Base-by-base conservation (phyloP, 768 basidiomycete species). In the Austroboletus eburneus region DNA sequence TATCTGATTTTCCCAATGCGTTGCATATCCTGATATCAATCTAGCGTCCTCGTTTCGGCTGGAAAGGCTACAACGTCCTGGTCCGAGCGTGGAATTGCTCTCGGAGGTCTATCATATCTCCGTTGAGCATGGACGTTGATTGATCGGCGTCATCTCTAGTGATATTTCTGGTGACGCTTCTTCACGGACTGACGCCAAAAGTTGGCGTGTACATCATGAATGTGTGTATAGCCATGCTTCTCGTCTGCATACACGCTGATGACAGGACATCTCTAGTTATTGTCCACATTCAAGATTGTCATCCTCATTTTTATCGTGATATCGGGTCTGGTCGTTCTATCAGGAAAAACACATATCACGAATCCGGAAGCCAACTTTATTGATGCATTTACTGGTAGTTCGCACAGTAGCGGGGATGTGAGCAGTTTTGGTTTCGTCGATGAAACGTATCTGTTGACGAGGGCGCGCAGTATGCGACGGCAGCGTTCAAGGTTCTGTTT, bases 281-380 rank as follows among this genome's bases (percentile, higher is more conserved):
- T 82, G 32, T 70, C 76, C 24, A 49, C 77, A 21, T 79, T 81
- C 69, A 82, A 82, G 57, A 73, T 77, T 4, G 43, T 68, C 13
- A 76, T 82, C 39, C 66, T 83, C 0, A 21, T 76, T 16, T 72
- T 81, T 49, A 62, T 85, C 36, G 74, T 80, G 1, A 61, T 82
- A 34, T 74, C 79, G 4, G 80, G 81, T 3, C 76, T 80, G 68
- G 78, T 77, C 20, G 83, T 84, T 8, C 71, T 85, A 10, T 73
- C 75, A 5, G 83, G 81, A 1, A 67, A 72, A 43, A 82, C 80
- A 3, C 69, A 68, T 7, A 72, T 85, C n/a, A 33, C 69, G 34
- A 74, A 84, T 59, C 80, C 83, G 0, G 70, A 74, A 39, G 70
- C 67, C 33, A 81, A 81, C 59, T 85, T 85, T 61, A 69, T 64